Evolutionary conservation across 2,329 filamentous ascomycete genomes (phyloP), one percentile per base, ranked within the genome.

Genomic region (Colletotrichum siamense): DNA sequence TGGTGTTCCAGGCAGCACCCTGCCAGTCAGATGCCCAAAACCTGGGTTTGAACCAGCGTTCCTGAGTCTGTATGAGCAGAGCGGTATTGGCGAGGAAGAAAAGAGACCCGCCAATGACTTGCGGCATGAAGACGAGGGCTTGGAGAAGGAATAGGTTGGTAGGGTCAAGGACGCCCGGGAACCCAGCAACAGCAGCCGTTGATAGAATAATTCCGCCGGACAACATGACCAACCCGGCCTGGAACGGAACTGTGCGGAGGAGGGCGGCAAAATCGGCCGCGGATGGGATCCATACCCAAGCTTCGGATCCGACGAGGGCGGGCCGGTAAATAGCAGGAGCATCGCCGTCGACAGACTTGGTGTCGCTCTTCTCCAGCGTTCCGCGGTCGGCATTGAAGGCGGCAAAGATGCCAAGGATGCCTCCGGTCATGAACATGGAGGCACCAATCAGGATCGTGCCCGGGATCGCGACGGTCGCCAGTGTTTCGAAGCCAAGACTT

Each of bases 331-430:
- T n/a, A 13, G 59, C 15, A n/a, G 28, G 59, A 2, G 24, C 18
- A 15, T n/a, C 39, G 28, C 39, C n/a, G 9, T 64, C 55, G 1
- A 18, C 8, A 16, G 68, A 71, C 12, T 71, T 65, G 22, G n/a
- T 63, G 6, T 22, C 36, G n/a, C 36, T 55, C 36, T 28, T 55
- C 57, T 71, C 68, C 7, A 71, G 59, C 18, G 59, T 64, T 5
- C 36, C 68, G 6, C 68, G 68, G 28, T 71, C n/a, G 26, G 68
- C 57, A 22, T 71, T 71, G 22, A 71, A 71, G n/a, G 68, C 68
- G 26, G 59, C 68, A 15, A 71, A 55, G n/a, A 65, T 0, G 6
- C 36, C 57, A 6, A 64, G 59, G 8, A 64, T 28, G 7, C 68
- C 68, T 5, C 57, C 57, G 2, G 36, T 36, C 36, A 36, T 15